phyloP scores from a whole-genome alignment of 768 basidiomycete species.

The Royoungia palumana region DNA sequence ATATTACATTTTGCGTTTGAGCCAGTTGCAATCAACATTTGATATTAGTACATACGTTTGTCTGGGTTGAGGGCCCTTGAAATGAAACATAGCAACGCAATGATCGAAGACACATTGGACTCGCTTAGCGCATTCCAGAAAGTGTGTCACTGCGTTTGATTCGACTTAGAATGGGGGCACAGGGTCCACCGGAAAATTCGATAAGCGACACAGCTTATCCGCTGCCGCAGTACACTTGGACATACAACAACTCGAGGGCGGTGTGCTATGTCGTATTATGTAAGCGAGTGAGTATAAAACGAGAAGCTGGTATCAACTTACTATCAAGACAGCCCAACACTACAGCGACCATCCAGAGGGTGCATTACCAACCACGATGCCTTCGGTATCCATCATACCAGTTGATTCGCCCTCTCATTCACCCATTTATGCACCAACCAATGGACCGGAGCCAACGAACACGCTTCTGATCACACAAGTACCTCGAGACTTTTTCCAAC shows the following conservation, averaged over 20 bases:
- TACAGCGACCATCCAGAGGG: conserved; percentile 3
- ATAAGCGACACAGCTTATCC: conserved; percentile 20
- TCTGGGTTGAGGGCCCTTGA: not conserved
- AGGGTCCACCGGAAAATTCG: not conserved
- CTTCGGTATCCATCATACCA: conserved; percentile 30
- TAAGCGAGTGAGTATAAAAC: conserved; percentile 17
- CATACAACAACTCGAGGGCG: no score
- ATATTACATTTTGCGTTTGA: not conserved
- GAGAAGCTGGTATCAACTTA: not conserved
- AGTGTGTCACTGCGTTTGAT: conserved; percentile 10
- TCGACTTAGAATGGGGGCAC: not conserved
- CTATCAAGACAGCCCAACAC: not conserved
- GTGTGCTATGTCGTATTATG: conserved; percentile 7
- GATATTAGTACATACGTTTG: not conserved
- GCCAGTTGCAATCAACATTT: conserved; percentile 5
- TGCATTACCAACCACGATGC: conserved; percentile 10
- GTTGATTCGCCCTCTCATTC: conserved; percentile 2
- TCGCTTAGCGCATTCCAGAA: conserved; percentile 13
- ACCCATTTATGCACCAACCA: not conserved
- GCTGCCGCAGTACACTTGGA: not conserved
- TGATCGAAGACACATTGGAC: not conserved
- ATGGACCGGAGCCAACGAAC: conserved; percentile 53
- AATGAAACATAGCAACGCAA: conserved; percentile 13
- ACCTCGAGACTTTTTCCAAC: conserved; percentile 75
- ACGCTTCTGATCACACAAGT: conserved; percentile 79